Conservation (phyloP, 306 rosid species). For the Delonix regia region DNA sequence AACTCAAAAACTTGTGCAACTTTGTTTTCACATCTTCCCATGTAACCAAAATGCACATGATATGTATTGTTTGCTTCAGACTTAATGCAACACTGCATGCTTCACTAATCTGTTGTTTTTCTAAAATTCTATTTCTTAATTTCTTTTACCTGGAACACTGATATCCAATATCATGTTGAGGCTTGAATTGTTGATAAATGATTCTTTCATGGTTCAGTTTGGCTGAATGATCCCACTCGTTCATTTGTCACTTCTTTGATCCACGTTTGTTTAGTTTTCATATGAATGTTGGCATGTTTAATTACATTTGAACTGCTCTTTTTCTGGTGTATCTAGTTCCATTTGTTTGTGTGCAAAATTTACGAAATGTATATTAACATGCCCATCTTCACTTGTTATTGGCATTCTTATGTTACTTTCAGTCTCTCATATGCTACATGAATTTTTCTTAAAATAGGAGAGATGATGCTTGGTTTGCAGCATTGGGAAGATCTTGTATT, state of each 20-base stretch:
- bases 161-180: neutral
- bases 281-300: constrained; percentile 1
- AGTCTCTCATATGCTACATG: constrained; percentile 17
- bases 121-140: neutral
- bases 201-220: neutral
- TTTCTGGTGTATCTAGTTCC: neutral
- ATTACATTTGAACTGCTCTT: constrained; percentile 12
- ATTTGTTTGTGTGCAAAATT: constrained; percentile 5
- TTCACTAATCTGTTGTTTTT: neutral
- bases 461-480: constrained; percentile 92
- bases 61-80: neutral
- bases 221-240: neutral
- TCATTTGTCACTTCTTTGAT: neutral
- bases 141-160: neutral
- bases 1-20: neutral
- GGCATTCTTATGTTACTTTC: constrained; percentile 11
- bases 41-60: neutral
- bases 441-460: constrained; percentile 56
- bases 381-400: neutral
- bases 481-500: constrained; percentile 86
- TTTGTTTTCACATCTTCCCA: neutral
- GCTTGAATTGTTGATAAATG: constrained; percentile 8
- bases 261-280: constrained; percentile 7
- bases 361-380: neutral
- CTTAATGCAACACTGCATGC: neutral